These are phyloP conservation scores for Lactarius hatsudake DNA, from an alignment of 768 basidiomycete species.

Conservation along the genomic window DNA sequence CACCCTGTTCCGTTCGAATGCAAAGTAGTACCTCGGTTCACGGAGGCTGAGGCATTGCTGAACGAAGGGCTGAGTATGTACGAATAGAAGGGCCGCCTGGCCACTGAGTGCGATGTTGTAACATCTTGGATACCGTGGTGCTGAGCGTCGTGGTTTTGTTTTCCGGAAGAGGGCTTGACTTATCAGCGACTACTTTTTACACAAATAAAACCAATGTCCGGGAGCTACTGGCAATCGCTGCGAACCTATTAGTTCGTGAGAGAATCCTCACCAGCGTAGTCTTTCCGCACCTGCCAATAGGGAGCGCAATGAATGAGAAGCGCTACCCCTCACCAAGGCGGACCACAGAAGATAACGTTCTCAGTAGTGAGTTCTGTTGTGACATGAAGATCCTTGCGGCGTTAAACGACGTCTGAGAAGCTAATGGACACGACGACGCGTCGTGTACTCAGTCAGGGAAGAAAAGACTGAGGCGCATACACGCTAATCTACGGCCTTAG, in stretches of 20 bases:
- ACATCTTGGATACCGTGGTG: not conserved
- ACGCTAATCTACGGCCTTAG: no score
- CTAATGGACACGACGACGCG: no score
- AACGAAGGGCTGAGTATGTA: not conserved
- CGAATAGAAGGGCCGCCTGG: not conserved
- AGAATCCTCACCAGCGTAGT: slow-evolving; percentile 75
- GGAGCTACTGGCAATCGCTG: no score
- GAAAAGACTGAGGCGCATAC: no score
- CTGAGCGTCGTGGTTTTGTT: not conserved
- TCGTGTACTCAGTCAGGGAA: no score
- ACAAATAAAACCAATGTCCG: no score
- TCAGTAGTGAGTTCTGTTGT: slow-evolving; percentile 56
- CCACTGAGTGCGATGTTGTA: no score
- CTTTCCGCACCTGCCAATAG: slow-evolving; percentile 53
- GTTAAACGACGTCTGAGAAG: no score
- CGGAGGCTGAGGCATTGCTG: slow-evolving; percentile 1
- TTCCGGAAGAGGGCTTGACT: not conserved
- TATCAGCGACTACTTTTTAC: no score
- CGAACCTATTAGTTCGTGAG: slow-evolving; percentile 34
- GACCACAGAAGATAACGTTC: slow-evolving; percentile 72
- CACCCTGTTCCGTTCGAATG: slow-evolving; percentile 20
- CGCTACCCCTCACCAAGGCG: slow-evolving; percentile 51
- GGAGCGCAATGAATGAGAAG: not conserved
- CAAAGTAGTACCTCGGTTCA: slow-evolving; percentile 20
- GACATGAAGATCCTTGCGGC: no score